phyloP scores from a whole-genome alignment of 768 basidiomycete species.

The Termitomyces sp. region DNA sequence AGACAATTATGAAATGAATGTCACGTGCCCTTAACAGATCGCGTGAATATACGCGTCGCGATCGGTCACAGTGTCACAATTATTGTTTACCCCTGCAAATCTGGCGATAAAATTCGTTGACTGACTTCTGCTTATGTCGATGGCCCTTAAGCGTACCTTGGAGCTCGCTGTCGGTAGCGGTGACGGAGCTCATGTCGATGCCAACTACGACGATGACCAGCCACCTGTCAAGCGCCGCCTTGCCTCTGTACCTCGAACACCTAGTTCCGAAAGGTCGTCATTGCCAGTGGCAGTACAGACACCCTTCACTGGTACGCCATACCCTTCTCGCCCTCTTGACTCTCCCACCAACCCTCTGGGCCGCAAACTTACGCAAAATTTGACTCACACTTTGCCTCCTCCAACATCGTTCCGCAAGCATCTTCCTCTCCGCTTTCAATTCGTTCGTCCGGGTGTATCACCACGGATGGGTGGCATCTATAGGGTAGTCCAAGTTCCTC shows the following conservation, averaged over 20 bases:
- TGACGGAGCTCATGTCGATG: neutral
- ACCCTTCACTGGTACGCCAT: slow-evolving; percentile 30
- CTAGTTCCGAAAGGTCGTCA: slow-evolving; percentile 17
- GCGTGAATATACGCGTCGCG: slow-evolving; percentile 2
- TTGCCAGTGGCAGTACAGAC: slow-evolving; percentile 16
- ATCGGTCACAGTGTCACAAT: slow-evolving; percentile 15
- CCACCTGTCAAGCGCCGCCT: slow-evolving; percentile 15
- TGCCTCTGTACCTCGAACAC: slow-evolving; percentile 17
- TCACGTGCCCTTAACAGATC: neutral
- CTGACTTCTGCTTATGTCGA: neutral
- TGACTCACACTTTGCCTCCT: slow-evolving; percentile 32
- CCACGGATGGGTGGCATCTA: slow-evolving; percentile 45
- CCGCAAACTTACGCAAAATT: slow-evolving; percentile 38
- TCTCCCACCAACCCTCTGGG: slow-evolving; percentile 72
- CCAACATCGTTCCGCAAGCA: slow-evolving; percentile 53
- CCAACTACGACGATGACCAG: slow-evolving; percentile 1
- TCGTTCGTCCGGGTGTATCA: slow-evolving; percentile 30
- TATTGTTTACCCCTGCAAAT: slow-evolving; percentile 6
- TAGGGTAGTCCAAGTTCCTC: slow-evolving; percentile 63
- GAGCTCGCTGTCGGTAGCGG: slow-evolving; percentile 8
- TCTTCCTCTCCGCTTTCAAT: slow-evolving; percentile 58
- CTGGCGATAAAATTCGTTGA: neutral
- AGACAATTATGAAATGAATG: neutral
- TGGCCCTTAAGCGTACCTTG: slow-evolving; percentile 13
- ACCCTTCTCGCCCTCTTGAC: slow-evolving; percentile 48